Evolutionary conservation across 1,284 basidiomycete genomes (phyloP), one percentile per base, ranked within the genome.

Genomic region (Ustanciosporium gigantosporum): DNA sequence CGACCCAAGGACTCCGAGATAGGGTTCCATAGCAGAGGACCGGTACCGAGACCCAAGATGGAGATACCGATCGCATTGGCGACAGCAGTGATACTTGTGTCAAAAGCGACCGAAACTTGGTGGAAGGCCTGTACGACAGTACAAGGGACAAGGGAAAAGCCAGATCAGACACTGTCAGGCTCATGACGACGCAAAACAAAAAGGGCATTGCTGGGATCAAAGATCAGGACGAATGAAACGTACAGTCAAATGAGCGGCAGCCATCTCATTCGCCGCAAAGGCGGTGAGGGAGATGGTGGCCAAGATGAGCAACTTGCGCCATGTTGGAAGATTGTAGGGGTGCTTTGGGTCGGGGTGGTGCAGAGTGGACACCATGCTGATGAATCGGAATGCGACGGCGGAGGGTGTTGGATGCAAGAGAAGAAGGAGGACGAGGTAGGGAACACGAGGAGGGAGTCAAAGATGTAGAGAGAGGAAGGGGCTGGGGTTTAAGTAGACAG

Each of bases 41-140:
- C 79, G 3, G 78, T 70, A 1, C 76, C 78, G n/a, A 76, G 62
- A 23, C 79, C 79, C 13, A 79, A 70, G n/a, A 79, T 68, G 19
- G 56, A 59, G 57, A 78, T 78, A 9, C 78, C 78, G 42, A 79
- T 76, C 0, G 77, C 65, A 55, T 79, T 76, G 22, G 78, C 74
- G 8, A 71, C 73, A 4, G 64, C 48, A 2, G 68, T 45, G 4
- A 75, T 71, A n/a, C 61, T 49, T 3, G 59, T 56, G 15, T 65
- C 49, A 39, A 74, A 70, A 21, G 49, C 46, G 3, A 46, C 38
- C n/a, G 73, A 67, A 32, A 77, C 52, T 29, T 55, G 52, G 14
- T 60, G 66, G 55, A 53, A 57, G 13, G 50, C 59, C 58, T 61
- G 37, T 16, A 25, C 16, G 16, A 34, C 27, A n/a, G n/a, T n/a